phyloP scores from a whole-genome alignment of 129 eudicot species.

The Artemisia tridentata region DNA sequence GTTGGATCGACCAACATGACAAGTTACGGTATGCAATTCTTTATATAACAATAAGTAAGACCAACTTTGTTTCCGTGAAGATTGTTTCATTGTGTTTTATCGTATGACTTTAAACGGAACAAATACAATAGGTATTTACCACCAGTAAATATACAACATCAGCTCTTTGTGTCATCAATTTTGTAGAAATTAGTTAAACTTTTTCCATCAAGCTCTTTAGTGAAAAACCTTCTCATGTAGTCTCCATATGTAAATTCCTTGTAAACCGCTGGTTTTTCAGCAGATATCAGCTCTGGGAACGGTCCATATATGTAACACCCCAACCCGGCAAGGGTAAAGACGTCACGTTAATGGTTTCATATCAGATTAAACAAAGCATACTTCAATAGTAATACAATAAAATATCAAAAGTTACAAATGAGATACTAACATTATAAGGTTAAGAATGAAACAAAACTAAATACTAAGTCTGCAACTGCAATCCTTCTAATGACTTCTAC shows the following conservation, averaged over 20 bases:
- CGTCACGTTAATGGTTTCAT: too few relatives aligned
- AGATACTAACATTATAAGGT: too few relatives aligned
- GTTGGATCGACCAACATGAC: conserved; percentile 11
- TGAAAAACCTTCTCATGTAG: conserved; percentile 51
- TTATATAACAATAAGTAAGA: background rate
- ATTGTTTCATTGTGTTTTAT: conserved; percentile 11
- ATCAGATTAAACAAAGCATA: too few relatives aligned
- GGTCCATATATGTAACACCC: too few relatives aligned
- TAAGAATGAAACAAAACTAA: too few relatives aligned
- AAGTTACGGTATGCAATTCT: conserved; percentile 5
- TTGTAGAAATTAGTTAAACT: conserved; percentile 46
- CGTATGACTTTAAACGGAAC: background rate
- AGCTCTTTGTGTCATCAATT: conserved; percentile 19
- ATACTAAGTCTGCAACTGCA: too few relatives aligned
- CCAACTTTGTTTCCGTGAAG: background rate
- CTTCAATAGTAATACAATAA: too few relatives aligned
- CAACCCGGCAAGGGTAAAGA: too few relatives aligned
- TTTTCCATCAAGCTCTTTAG: conserved; percentile 56
- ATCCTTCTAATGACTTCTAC: too few relatives aligned
- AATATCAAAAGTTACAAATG: too few relatives aligned
- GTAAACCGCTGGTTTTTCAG: conserved; percentile 51
- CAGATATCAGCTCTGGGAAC: conserved; percentile 45
- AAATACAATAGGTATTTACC: background rate
- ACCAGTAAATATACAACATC: background rate
- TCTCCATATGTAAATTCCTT: conserved; percentile 34